Conservation (phyloP, 495 filamentous ascomycete species). For the Ramalina intermedia region DNA sequence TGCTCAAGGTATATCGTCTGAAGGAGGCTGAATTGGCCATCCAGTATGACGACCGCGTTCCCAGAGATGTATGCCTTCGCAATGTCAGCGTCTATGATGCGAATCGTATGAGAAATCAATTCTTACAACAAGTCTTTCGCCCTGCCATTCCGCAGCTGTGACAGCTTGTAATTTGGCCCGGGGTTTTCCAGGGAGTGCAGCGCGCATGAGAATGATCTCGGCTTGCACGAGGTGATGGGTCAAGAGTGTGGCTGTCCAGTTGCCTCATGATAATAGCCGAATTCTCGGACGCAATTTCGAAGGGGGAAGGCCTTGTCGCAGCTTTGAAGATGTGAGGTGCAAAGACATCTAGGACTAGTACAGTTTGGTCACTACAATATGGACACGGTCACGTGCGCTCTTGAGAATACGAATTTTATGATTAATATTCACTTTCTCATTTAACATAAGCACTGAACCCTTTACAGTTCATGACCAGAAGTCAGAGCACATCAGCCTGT, state of each 20-base stretch:
- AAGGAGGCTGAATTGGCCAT: conserved; percentile 55
- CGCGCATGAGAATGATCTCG: conserved; percentile 41
- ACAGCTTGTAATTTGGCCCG: conserved; percentile 81
- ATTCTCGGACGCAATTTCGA: background rate
- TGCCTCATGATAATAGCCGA: conserved; percentile 2
- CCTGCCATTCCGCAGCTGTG: conserved; percentile 71
- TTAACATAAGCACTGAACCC: too few species aligned
- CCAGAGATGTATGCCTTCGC: conserved; percentile 76
- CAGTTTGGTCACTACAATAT: too few species aligned
- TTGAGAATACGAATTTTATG: too few species aligned
- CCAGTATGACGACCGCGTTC: conserved; percentile 70
- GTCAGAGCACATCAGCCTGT: too few species aligned
- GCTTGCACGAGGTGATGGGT: background rate
- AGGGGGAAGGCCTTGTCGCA: too few species aligned
- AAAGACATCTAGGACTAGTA: too few species aligned
- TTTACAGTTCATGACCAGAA: too few species aligned
- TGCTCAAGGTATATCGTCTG: conserved; percentile 88
- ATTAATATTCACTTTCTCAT: too few species aligned
- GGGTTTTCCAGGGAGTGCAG: conserved; percentile 82
- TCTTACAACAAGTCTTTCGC: conserved; percentile 63
- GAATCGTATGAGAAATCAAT: background rate
- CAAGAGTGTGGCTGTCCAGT: too few species aligned
- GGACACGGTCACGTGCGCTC: too few species aligned
- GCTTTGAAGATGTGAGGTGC: background rate
- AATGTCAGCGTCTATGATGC: conserved; percentile 5